These are phyloP conservation scores for Backusella mclennaniae DNA, from an alignment of 192 early-diverging fungal genomes.

Conservation along the genomic window DNA sequence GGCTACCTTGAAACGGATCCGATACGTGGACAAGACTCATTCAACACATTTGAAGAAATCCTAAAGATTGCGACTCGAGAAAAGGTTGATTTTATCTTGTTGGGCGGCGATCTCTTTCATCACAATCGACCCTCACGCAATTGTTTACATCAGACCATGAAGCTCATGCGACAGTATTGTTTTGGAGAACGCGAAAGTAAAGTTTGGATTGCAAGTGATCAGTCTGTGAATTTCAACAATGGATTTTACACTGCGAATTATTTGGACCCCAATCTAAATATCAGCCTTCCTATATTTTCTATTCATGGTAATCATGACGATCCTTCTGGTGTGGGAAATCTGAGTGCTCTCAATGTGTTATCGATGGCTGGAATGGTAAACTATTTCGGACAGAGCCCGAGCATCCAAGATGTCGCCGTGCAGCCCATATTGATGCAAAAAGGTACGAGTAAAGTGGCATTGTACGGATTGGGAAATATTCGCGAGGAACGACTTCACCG, in stretches of 20 bases:
- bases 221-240: slow-evolving; percentile 64
- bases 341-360: slow-evolving; percentile 84
- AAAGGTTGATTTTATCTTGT: slow-evolving; percentile 86
- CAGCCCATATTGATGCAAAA: slow-evolving; percentile 84
- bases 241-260: slow-evolving; percentile 77
- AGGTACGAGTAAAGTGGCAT: slow-evolving; percentile 68
- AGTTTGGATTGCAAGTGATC: slow-evolving; percentile 78
- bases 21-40: slow-evolving; percentile 80
- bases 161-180: slow-evolving; percentile 65
- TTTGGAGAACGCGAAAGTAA: slow-evolving; percentile 65
- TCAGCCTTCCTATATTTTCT: slow-evolving; percentile 85
- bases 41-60: slow-evolving; percentile 88
- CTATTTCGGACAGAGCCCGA: slow-evolving; percentile 82
- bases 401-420: slow-evolving; percentile 75
- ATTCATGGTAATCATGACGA: slow-evolving; percentile 99
- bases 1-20: slow-evolving; percentile 93
- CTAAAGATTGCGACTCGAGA: slow-evolving; percentile 64
- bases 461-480: slow-evolving; percentile 93
- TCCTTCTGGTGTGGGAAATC: slow-evolving; percentile 79
- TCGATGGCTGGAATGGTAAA: slow-evolving; percentile 81
- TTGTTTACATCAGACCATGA: slow-evolving; percentile 67
- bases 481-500: slow-evolving; percentile 87
- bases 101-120: slow-evolving; percentile 96
- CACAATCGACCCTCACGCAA: slow-evolving; percentile 89
- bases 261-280: slow-evolving; percentile 83